Conservation (phyloP, 176 grass and related monocot species). For the Musa schizocarpa region DNA sequence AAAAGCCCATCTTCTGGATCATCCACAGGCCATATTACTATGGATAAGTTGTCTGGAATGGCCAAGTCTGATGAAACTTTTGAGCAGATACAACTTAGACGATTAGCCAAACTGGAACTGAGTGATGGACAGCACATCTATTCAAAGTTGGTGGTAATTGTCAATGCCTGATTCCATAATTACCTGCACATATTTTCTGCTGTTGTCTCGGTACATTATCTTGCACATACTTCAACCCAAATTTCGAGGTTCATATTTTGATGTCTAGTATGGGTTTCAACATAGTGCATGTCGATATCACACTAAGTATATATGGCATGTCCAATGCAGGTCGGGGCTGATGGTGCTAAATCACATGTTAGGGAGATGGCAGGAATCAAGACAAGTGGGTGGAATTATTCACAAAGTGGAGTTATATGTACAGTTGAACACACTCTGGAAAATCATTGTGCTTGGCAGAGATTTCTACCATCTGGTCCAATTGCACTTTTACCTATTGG, state of each 20-base stretch:
- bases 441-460: constrained; percentile 83
- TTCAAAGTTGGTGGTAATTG: constrained; percentile 89
- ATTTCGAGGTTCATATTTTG: not conserved
- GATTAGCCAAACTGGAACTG: constrained; percentile 66
- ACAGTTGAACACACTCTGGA: constrained; percentile 60
- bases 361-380: constrained; percentile 69
- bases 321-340: constrained; percentile 63
- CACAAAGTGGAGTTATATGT: constrained; percentile 75
- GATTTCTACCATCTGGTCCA: constrained; percentile 88
- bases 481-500: constrained; percentile 81
- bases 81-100: constrained; percentile 32
- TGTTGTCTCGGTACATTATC: not conserved
- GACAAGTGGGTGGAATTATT: constrained; percentile 79
- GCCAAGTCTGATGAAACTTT: constrained; percentile 13
- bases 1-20: constrained; percentile 21
- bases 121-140: constrained; percentile 61
- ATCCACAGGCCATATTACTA: constrained; percentile 11
- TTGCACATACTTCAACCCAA: not conserved
- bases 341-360: constrained; percentile 78
- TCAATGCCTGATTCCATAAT: constrained; percentile 14
- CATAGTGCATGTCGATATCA: not conserved
- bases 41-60: constrained; percentile 22
- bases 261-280: constrained; percentile 9
- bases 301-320: not conserved
- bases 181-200: not conserved